A percentile compares a stretch with the other conserved stretches of the same genome.
These are phyloP conservation scores for Tardiomyces blankii DNA, from an alignment of 1,139 yeast genomes.

Conservation along the genomic window DNA sequence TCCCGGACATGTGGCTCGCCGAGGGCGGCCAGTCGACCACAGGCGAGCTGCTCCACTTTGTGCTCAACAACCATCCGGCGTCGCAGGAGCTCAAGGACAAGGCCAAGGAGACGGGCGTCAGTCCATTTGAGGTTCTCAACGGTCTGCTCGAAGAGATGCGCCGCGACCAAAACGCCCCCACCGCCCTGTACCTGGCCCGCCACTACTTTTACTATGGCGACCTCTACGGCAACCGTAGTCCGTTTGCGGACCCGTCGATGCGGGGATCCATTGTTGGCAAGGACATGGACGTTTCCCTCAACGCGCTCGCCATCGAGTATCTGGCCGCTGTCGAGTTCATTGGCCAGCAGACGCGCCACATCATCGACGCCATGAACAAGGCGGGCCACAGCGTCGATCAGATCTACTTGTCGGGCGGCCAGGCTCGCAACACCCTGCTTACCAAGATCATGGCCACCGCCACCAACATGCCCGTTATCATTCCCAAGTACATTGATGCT, in stretches of 20 bases:
- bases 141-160: conserved; percentile 57
- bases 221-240: conserved; percentile 92
- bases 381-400: conserved; percentile 69
- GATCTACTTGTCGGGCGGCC: conserved; percentile 92
- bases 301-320: conserved; percentile 75
- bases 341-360: conserved; percentile 95
- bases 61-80: conserved; percentile 85
- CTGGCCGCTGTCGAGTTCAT: conserved; percentile 94
- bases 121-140: conserved; percentile 78
- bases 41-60: conserved; percentile 87
- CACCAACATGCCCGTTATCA: conserved; percentile 83
- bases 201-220: conserved; percentile 92
- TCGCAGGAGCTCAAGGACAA: conserved; percentile 50
- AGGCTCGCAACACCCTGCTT: conserved; percentile 80
- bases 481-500: conserved; percentile 91
- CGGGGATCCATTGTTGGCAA: conserved; percentile 89
- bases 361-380: conserved; percentile 70
- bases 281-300: conserved; percentile 78
- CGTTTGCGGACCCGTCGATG: conserved; percentile 91
- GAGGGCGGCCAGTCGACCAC: conserved; percentile 98
- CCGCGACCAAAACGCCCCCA: conserved; percentile 44
- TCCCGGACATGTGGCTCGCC: conserved; percentile 88
- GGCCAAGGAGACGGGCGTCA: conserved; percentile 54
- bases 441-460: conserved; percentile 89
- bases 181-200: conserved; percentile 71